These are phyloP conservation scores for Tylopilus balloui DNA, from an alignment of 768 basidiomycete genomes.

Conservation along the genomic window DNA sequence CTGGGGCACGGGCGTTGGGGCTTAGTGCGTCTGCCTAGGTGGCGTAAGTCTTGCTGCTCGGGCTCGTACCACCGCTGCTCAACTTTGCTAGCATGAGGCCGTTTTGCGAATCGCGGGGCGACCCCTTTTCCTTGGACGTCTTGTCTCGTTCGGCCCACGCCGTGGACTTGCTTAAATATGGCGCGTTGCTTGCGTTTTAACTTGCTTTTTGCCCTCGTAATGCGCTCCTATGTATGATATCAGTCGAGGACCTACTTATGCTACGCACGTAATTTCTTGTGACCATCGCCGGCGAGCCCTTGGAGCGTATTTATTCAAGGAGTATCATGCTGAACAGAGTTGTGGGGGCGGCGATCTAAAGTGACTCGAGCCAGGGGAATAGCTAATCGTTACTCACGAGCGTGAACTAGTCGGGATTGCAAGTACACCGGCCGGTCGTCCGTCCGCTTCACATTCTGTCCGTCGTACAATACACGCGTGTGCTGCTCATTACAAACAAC, in stretches of 20 bases:
- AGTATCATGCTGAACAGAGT: neutral
- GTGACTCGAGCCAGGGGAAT: too few species aligned
- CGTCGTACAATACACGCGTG: too few species aligned
- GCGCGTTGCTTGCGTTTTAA: neutral
- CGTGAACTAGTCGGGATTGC: too few species aligned
- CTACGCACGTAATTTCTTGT: slow-evolving; percentile 3
- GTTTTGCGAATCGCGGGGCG: neutral
- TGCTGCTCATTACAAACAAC: too few species aligned
- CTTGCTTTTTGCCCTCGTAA: neutral
- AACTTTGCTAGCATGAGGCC: slow-evolving; percentile 9
- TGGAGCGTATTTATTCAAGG: slow-evolving; percentile 12
- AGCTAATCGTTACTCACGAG: too few species aligned
- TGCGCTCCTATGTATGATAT: slow-evolving; percentile 19
- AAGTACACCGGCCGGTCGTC: too few species aligned
- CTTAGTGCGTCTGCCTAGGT: slow-evolving; percentile 37
- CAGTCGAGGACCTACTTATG: slow-evolving; percentile 13
- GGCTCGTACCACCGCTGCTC: slow-evolving; percentile 12
- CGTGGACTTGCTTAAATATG: neutral
- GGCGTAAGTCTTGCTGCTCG: slow-evolving; percentile 23
- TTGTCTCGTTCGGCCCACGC: neutral
- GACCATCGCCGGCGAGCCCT: slow-evolving; percentile 14
- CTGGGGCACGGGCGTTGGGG: slow-evolving; percentile 80
- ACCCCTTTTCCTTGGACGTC: neutral
- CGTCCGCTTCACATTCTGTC: too few species aligned
- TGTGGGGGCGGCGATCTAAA: neutral